Base-by-base conservation (phyloP, 352 stramenopile species). In the Phytophthora pseudosyringae region DNA sequence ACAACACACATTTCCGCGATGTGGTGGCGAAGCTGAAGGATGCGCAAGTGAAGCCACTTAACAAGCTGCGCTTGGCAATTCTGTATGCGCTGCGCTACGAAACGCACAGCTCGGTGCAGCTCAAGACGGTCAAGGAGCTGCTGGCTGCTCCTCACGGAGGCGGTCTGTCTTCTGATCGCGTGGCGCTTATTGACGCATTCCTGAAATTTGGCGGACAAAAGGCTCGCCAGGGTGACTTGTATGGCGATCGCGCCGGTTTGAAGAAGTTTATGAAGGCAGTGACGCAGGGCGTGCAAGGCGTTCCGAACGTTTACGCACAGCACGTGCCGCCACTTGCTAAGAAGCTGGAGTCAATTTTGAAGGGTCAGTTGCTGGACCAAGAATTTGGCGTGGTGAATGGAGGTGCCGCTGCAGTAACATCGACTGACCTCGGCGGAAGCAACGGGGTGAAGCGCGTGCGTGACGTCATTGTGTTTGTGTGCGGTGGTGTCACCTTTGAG, bases 1-100 rank as follows among this genome's bases (percentile, higher is more conserved):
- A 93, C 62, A 93, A 88, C 54, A 69, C 74, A 5, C 90, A 97
- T 61, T 92, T 94, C 26, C 84, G 88, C 26, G 86, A 95, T 56
- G 72, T 96, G 31, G 81, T 92, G 36, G 75, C 71, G 25, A 90
- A 95, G 60, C 70, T 97, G 47, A 92, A 92, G 65, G 88, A 92
- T 47, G 83, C 73, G 15, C 71, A 88, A 64, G 88, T 95, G 33
- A 98, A 98, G 71, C 89, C 97, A n/a, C 83, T 92, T 4, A 98
- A 99, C 80, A 99, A 99, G 71, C 82, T 99, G 28, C 93, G 98
- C 15, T 84, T 99, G 47, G 96, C 97, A 16, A 94, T 99, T 73
- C 75, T 99, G 15, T 99, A 99, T 81, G 96, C 97, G 18, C 67
- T 99, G 33, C 93, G 97, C 13, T 99, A 99, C 74, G 98, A 99